Conservation (phyloP, 176 grass and related monocot genomes). For the Aechmea fasciata region DNA sequence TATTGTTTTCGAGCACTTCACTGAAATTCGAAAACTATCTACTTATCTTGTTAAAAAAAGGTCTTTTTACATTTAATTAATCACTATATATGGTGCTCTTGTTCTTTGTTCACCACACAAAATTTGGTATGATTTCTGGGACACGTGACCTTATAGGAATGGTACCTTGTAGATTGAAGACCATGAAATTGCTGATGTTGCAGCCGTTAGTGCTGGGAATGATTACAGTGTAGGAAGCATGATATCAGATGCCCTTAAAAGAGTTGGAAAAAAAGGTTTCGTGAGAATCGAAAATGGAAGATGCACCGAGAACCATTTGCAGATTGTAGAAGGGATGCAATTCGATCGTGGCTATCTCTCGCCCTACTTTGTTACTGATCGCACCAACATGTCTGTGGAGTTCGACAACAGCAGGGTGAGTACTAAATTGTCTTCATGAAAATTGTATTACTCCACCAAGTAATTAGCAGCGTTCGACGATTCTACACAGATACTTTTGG, state of each 20-base stretch:
- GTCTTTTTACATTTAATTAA: background rate
- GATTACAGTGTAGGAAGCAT: constrained; percentile 67
- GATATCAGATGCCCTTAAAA: constrained; percentile 71
- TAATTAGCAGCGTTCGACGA: constrained; percentile 14
- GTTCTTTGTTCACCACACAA: background rate
- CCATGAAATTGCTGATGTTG: constrained; percentile 70
- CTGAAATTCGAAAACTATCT: background rate
- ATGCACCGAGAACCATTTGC: constrained; percentile 50
- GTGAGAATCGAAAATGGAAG: constrained; percentile 79
- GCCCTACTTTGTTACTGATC: constrained; percentile 72
- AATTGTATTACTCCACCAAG: background rate
- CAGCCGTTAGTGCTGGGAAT: constrained; percentile 84
- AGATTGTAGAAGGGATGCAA: constrained; percentile 85
- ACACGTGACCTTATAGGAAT: background rate
- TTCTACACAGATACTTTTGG: constrained; percentile 68
- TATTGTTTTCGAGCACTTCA: background rate
- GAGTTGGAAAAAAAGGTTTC: constrained; percentile 72
- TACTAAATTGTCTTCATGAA: background rate
- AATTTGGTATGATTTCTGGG: background rate
- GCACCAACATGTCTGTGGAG: constrained; percentile 58
- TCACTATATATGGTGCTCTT: background rate
- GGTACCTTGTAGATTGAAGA: constrained; percentile 54
- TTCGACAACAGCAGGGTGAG: constrained; percentile 59
- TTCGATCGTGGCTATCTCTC: constrained; percentile 85
- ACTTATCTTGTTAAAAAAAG: background rate